phyloP scores from a whole-genome alignment of 257 asterid species.

The Fraxinus pennsylvanica region DNA sequence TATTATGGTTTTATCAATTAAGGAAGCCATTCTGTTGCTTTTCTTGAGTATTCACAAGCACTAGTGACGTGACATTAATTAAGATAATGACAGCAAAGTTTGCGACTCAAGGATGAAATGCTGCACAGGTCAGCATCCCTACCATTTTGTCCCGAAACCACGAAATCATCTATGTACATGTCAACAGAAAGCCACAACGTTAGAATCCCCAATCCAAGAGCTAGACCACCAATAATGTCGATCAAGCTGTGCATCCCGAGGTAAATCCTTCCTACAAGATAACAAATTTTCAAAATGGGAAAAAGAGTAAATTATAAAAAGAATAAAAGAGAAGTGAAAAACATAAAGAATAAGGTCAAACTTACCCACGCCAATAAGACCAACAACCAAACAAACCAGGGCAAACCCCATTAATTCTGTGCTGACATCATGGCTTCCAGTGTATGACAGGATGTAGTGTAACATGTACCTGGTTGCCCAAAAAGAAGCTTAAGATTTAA shows the following conservation, averaged over 20 bases:
- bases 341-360: constrained; percentile 17
- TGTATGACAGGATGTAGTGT: constrained; percentile 58
- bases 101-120: background rate
- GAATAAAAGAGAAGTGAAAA: constrained; percentile 16
- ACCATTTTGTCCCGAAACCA: constrained; percentile 86
- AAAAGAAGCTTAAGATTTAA: constrained; percentile 24
- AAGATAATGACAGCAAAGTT: background rate
- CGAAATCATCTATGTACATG: constrained; percentile 57
- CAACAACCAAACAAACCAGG: constrained; percentile 57
- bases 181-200: constrained; percentile 74
- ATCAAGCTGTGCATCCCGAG: constrained; percentile 96
- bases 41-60: background rate
- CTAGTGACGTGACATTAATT: background rate
- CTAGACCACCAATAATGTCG: constrained; percentile 75
- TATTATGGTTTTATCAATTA: constrained; percentile 1
- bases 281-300: constrained; percentile 7
- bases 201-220: constrained; percentile 68
- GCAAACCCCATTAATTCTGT: constrained; percentile 44
- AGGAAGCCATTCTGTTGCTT: background rate
- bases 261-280: constrained; percentile 75
- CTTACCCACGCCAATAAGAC: constrained; percentile 75
- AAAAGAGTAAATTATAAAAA: constrained; percentile 13
- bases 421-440: constrained; percentile 36
- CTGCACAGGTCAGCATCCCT: constrained; percentile 9
- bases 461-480: constrained; percentile 63